These are phyloP conservation scores for Polytolypa hystricis DNA, from an alignment of 2,329 filamentous ascomycete genomes.

Conservation along the genomic window DNA sequence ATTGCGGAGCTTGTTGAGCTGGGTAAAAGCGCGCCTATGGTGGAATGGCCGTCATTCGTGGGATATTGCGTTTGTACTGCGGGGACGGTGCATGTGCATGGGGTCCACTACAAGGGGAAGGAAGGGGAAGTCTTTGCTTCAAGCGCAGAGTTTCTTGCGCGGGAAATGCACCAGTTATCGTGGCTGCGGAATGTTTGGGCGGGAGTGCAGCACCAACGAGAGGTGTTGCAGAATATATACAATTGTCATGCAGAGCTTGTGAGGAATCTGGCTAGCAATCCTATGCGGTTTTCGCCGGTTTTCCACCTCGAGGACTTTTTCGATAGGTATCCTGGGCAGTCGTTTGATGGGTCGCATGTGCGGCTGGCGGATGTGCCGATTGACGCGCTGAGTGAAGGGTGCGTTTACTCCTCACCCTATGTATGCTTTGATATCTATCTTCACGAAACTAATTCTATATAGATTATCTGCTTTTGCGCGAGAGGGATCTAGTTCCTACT, in stretches of 20 bases:
- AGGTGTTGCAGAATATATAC: constrained; percentile 67
- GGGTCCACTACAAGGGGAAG: constrained; percentile 61
- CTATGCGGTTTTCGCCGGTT: constrained; percentile 63
- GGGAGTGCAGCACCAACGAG: constrained; percentile 66
- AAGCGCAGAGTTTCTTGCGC: constrained; percentile 58
- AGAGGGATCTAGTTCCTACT: constrained; percentile 8
- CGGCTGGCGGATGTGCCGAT: constrained; percentile 56
- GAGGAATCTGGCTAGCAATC: constrained; percentile 55
- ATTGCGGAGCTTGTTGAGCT: constrained; percentile 74
- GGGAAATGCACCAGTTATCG: constrained; percentile 68
- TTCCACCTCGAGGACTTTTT: constrained; percentile 85
- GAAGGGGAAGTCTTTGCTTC: constrained; percentile 53
- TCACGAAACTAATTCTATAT: not conserved
- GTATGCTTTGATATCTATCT: not conserved
- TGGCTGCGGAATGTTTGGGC: constrained; percentile 68
- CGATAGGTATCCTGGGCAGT: constrained; percentile 62
- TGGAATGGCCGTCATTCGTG: constrained; percentile 79
- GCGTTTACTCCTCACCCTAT: constrained; percentile 15
- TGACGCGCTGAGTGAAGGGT: constrained; percentile 50
- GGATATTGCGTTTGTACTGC: constrained; percentile 80
- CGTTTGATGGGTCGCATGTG: constrained; percentile 65
- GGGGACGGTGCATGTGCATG: constrained; percentile 79
- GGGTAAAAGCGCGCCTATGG: constrained; percentile 58
- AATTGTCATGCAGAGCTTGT: constrained; percentile 71
- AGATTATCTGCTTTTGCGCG: constrained; percentile 1